Percentiles rank a stretch among this genome's conserved stretches.
These are phyloP conservation scores for Pinus albicaulis DNA, from an alignment of 75 land plant species.

Conservation along the genomic window DNA sequence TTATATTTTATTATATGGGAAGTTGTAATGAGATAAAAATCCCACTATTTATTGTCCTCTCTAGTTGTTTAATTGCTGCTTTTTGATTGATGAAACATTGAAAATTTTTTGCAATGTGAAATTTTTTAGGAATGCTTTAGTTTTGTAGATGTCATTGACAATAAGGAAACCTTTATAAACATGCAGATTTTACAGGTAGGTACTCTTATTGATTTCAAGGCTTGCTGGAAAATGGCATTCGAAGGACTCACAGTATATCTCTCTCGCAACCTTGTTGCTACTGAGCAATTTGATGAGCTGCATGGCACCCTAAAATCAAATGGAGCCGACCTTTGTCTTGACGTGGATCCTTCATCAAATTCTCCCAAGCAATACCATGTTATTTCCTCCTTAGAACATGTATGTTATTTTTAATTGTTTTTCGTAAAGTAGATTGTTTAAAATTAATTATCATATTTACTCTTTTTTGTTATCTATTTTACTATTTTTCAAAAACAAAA, in stretches of 20 bases:
- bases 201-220: no score
- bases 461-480: not conserved
- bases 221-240: conserved; percentile 33
- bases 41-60: no score
- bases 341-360: conserved; percentile 62
- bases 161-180: no score
- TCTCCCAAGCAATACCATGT: conserved; percentile 70
- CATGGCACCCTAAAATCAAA: conserved; percentile 69
- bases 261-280: conserved; percentile 70
- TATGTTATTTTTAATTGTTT: conserved; percentile 4
- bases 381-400: conserved; percentile 60
- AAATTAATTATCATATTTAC: not conserved
- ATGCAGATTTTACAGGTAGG: no score
- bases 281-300: conserved; percentile 64
- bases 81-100: no score
- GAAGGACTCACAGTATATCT: conserved; percentile 70
- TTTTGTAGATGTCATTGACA: no score
- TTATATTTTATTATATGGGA: no score
- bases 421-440: not conserved
- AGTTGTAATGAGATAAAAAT: no score
- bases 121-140: no score
- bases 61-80: no score
- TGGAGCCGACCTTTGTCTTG: conserved; percentile 65
- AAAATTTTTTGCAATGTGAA: no score
- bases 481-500: not conserved